Base-by-base conservation (phyloP, 257 asterid species). In the Anisodus acutangulus region DNA sequence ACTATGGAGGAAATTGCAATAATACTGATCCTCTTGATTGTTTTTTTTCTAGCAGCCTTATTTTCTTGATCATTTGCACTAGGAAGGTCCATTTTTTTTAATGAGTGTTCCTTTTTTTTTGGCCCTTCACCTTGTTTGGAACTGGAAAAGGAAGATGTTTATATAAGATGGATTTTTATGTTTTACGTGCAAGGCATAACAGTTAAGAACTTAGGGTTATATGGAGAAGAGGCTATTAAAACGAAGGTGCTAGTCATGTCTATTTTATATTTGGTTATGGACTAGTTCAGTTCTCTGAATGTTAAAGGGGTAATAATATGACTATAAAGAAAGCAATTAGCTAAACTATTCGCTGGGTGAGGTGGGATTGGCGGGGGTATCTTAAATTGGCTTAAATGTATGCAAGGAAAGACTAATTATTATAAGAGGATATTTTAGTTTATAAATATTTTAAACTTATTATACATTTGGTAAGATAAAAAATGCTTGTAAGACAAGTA, bases 1-100 rank as follows among this genome's bases (percentile, higher is more conserved):
- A 85, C 59, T 58, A 85, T 22, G 35, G 76, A 85, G 37, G 85
- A 85, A 15, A 85, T 19, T 9, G 39, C 76, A n/a, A 85, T 55
- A n/a, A 57, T 55, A 7, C 13, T 66, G 51, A 79, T 80, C 43
- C 74, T 79, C 51, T 64, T 84, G 31, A 69, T 49, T 11, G 68
- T 78, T 35, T 84, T 84, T 31, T 57, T 69, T 9, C 41, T 2
- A 2, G 83, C 31, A n/a, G 17, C n/a, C n/a, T 49, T 39, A 81
- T 19, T 49, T 51, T 84, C 83, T 51, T 78, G 83, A 67, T 84
- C 78, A 22, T 70, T 17, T 62, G 2, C 78, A 37, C 17, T 17
- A 45, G 37, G 79, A 74, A 10, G 9, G 58, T 5, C 47, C 82
- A 78, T 78, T 9, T 76, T 51, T 51, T 74, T 1, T 22, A 3